Percentiles rank a stretch among this genome's conserved stretches.
Evolutionary conservation across 495 filamentous ascomycete genomes (phyloP).

Genomic region (Aeminium ludgeri): DNA sequence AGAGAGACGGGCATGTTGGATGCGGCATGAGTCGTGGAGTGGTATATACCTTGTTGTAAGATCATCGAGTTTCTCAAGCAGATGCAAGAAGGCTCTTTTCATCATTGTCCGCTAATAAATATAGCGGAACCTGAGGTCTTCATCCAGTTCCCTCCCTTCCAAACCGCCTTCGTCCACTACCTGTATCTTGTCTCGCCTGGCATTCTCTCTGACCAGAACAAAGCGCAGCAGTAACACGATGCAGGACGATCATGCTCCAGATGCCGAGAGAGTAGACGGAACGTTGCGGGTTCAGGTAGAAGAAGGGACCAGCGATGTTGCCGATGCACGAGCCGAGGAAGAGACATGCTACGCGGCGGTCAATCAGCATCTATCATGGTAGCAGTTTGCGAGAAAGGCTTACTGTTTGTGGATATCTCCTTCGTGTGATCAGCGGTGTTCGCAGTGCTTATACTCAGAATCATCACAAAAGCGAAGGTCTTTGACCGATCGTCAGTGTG

Average conservation of each 20-base stretch:
- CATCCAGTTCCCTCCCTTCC: slow-evolving; percentile 34
- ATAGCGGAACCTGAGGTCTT: no score
- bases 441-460: slow-evolving; percentile 40
- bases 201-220: slow-evolving; percentile 38
- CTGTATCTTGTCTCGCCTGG: slow-evolving; percentile 36
- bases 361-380: no score
- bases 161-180: slow-evolving; percentile 31
- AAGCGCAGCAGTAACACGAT: slow-evolving; percentile 32
- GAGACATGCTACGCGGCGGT: no score
- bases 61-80: no score
- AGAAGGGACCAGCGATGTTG: slow-evolving; percentile 43
- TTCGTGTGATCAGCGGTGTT: slow-evolving; percentile 46
- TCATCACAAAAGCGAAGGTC: slow-evolving; percentile 41
- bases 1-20: slow-evolving; percentile 81
- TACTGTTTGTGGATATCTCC: slow-evolving; percentile 43
- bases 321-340: slow-evolving; percentile 22
- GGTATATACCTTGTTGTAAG: slow-evolving; percentile 23
- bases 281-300: slow-evolving; percentile 40
- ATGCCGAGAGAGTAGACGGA: slow-evolving; percentile 42
- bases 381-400: slow-evolving; percentile 29
- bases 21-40: background rate
- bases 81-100: no score
- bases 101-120: no score
- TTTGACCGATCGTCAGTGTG: slow-evolving; percentile 24
- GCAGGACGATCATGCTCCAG: slow-evolving; percentile 42